These are phyloP conservation scores for Hypoxylon sp. DNA, from an alignment of 2,329 filamentous ascomycete species.

Conservation along the genomic window DNA sequence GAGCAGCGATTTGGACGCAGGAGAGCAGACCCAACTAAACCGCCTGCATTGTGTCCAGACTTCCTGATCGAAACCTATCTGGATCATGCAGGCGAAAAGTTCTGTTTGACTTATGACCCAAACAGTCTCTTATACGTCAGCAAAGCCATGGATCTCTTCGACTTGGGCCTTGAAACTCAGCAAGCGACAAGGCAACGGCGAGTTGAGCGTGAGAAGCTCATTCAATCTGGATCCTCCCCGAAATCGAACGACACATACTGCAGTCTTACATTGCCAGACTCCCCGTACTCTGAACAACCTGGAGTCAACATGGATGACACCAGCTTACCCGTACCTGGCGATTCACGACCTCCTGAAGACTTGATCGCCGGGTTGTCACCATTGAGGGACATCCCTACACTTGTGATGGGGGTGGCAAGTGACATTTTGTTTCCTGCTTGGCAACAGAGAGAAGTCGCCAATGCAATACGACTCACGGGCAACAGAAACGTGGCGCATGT, in stretches of 20 bases:
- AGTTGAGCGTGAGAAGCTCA: constrained; percentile 69
- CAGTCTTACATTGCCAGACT: constrained; percentile 84
- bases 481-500: constrained; percentile 88
- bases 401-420: constrained; percentile 94
- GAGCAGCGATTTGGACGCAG: constrained; percentile 92
- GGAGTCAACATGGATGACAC: constrained; percentile 56
- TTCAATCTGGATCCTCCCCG: constrained; percentile 63
- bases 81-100: constrained; percentile 98
- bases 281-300: constrained; percentile 87
- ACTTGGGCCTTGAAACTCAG: constrained; percentile 83
- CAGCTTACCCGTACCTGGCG: constrained; percentile 52
- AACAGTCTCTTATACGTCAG: constrained; percentile 97
- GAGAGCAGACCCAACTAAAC: constrained; percentile 86
- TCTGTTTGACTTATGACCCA: constrained; percentile 94
- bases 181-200: constrained; percentile 73
- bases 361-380: constrained; percentile 80
- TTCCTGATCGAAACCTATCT: constrained; percentile 98
- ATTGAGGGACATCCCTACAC: constrained; percentile 81
- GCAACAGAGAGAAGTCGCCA: constrained; percentile 96
- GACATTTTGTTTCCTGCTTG: constrained; percentile 98
- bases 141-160: constrained; percentile 99
- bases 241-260: constrained; percentile 68
- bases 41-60: constrained; percentile 94
- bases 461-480: constrained; percentile 81
- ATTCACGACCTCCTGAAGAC: constrained; percentile 78